These are phyloP conservation scores for Tetrapisispora namnaoensis DNA, from an alignment of 805 yeast species.

Conservation along the genomic window DNA sequence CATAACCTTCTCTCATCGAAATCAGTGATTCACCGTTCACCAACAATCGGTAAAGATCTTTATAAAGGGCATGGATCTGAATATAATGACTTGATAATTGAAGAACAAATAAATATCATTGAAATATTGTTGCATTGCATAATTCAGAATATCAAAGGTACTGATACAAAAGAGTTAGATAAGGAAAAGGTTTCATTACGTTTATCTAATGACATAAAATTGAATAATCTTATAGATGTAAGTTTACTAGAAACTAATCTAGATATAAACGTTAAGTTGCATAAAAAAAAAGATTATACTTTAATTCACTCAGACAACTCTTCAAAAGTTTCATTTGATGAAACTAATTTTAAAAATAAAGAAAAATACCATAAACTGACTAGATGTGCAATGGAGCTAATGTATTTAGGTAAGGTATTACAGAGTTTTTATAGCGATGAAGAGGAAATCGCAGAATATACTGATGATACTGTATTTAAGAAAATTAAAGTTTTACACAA, in stretches of 20 bases:
- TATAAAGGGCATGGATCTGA: slow-evolving; percentile 37
- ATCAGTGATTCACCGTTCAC: neutral
- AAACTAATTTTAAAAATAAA: neutral
- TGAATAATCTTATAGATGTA: slow-evolving; percentile 50
- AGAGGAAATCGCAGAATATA: neutral
- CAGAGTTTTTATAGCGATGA: slow-evolving; percentile 16
- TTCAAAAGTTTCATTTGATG: slow-evolving; percentile 7
- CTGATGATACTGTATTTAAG: neutral
- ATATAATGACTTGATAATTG: slow-evolving; percentile 45
- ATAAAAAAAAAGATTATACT: slow-evolving; percentile 18
- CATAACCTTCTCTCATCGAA: slow-evolving; percentile 33
- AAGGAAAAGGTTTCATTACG: slow-evolving; percentile 14
- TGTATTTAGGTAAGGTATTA: slow-evolving; percentile 34
- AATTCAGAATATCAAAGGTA: neutral
- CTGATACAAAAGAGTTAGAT: neutral
- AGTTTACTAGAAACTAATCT: slow-evolving; percentile 39
- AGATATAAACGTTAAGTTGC: slow-evolving; percentile 32
- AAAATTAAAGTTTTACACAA: slow-evolving; percentile 17
- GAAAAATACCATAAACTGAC: slow-evolving; percentile 37
- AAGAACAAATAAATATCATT: neutral
- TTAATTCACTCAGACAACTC: neutral
- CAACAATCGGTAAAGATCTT: slow-evolving; percentile 21
- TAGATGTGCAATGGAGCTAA: slow-evolving; percentile 44
- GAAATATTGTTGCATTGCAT: neutral
- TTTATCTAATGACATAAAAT: slow-evolving; percentile 22